Conservation (phyloP, 805 yeast genomes). For the Yarrowia sp. region DNA sequence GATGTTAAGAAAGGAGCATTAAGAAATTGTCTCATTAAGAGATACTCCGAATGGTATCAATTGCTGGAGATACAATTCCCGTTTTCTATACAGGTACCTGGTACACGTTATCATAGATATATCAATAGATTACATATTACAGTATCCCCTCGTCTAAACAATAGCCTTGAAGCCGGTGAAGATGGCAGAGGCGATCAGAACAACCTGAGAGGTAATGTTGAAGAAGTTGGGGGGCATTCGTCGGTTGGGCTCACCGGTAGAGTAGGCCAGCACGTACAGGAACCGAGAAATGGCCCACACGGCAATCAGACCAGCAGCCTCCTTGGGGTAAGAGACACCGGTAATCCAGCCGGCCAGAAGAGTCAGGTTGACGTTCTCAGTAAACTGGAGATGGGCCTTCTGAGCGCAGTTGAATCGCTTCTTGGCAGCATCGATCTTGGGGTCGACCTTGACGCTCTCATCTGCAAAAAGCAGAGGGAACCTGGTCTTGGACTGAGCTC, state of each 20-base stretch:
- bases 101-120: too few species aligned
- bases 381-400: slow-evolving; percentile 27
- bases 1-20: too few species aligned
- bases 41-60: too few species aligned
- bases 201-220: slow-evolving; percentile 20
- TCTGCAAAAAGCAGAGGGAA: slow-evolving; percentile 25
- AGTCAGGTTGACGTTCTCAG: slow-evolving; percentile 26
- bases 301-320: slow-evolving; percentile 26
- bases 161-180: slow-evolving; percentile 20
- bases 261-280: slow-evolving; percentile 22
- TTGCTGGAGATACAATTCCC: too few species aligned
- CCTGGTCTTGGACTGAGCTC: slow-evolving; percentile 20
- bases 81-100: too few species aligned
- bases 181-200: slow-evolving; percentile 6
- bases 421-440: slow-evolving; percentile 25
- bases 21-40: background rate
- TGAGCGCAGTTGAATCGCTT: slow-evolving; percentile 28
- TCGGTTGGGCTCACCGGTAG: slow-evolving; percentile 28
- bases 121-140: too few species aligned
- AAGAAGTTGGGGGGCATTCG: slow-evolving; percentile 27
- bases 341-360: slow-evolving; percentile 8
- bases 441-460: slow-evolving; percentile 27
- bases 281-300: slow-evolving; percentile 25
- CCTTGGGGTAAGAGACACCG: slow-evolving; percentile 25
- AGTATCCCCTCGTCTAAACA: background rate